These are phyloP conservation scores for Rhododendron williamsianum DNA, from an alignment of 148 eudicot species.

Conservation along the genomic window DNA sequence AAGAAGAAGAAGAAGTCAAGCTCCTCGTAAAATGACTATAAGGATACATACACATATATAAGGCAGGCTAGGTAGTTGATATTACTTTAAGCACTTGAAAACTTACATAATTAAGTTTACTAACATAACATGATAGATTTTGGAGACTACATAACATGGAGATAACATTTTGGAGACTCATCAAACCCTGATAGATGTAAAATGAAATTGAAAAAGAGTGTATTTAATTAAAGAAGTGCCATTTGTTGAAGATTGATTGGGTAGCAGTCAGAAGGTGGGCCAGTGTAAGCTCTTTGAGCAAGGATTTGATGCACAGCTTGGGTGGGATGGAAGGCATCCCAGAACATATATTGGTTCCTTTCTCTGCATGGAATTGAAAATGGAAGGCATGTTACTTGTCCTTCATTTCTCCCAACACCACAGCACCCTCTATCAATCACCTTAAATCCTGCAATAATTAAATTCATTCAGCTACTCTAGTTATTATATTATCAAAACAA, in stretches of 20 bases:
- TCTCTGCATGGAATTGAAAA: constrained; percentile 53
- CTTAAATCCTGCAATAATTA: constrained; percentile 48
- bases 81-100: background rate
- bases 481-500: too few species aligned
- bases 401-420: constrained; percentile 62
- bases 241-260: constrained; percentile 53
- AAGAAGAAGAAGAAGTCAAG: too few species aligned
- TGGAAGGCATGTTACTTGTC: constrained; percentile 77
- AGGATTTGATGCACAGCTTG: constrained; percentile 47
- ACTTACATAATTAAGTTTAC: too few species aligned
- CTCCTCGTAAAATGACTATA: background rate
- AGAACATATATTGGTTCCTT: constrained; percentile 56
- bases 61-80: background rate
- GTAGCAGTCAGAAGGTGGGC: constrained; percentile 35
- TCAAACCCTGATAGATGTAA: background rate
- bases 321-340: constrained; percentile 92
- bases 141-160: background rate
- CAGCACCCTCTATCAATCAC: constrained; percentile 64
- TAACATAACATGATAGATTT: background rate
- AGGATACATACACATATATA: background rate
- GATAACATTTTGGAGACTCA: background rate
- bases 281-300: constrained; percentile 53
- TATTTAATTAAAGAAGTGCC: constrained; percentile 21
- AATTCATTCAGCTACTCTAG: background rate
- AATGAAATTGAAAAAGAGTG: background rate